Base-by-base conservation (phyloP, 371 early-diverging fungal genomes). In the Entomophthora muscae region DNA sequence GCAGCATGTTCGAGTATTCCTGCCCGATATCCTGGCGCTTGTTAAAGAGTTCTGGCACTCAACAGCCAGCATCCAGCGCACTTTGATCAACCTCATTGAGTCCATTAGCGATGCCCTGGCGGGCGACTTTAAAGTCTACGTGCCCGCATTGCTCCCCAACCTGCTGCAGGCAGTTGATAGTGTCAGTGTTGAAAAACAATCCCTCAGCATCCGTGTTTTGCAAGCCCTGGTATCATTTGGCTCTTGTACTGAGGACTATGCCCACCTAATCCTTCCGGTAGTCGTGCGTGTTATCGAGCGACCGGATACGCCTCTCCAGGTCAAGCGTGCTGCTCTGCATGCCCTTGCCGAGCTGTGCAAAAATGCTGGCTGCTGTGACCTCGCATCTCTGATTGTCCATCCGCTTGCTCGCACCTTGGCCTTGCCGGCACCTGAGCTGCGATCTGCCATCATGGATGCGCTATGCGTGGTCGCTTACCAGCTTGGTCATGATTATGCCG, bases 201-300 rank as follows among this genome's bases (percentile, higher is more conserved):
- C 77, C 51, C 80, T 90, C 0, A 89, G 93, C 0, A 74, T 81
- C 52, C 80, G 83, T 58, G 90, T 89, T 0, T 72, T 98, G 52
- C 86, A 93, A 65, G 85, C 90, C 0, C 76, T 98, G 69, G 80
- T 83, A 52, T 80, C 85, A 1, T 88, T 95, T 76, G 91, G 95
- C 21, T 73, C 86, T 28, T 91, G 86, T 64, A 81, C 96, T 63
- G 95, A 96, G 68, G 93, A 94, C 62, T 92, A 93, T 66, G 79
- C 95, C 77, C 91, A 91, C 67, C 74, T 98, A 26, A 87, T 95
- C 7, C 82, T 95, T 56, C 97, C 95, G 2, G 86, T 83, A 3
- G 78, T 98, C 13, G 85, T 95, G 57, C 72, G 77, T 53, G 77
- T 91, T 53, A 83, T 94, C 67, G 93, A 93, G 67, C 78, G 80